Evolutionary conservation across 768 basidiomycete genomes (phyloP).

Genomic region (Roridomyces roridus): DNA sequence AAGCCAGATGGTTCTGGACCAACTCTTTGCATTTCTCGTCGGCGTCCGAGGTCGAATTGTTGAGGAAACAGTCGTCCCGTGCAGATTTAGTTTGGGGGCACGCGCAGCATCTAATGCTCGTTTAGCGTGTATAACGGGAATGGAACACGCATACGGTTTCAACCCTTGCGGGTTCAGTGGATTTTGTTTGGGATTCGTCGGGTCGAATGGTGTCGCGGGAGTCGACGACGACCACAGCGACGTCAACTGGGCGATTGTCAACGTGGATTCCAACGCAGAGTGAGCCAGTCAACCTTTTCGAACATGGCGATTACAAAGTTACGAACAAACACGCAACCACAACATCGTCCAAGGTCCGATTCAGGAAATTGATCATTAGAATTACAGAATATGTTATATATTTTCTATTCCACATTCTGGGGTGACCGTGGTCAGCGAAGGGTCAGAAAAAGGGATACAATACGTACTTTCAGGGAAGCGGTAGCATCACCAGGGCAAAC

Average conservation of each 20-base stretch:
- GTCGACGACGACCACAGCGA: constrained; percentile 65
- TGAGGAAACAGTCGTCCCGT: constrained; percentile 95
- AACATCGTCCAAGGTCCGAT: too few species aligned
- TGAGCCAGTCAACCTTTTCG: constrained; percentile 8
- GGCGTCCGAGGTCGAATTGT: constrained; percentile 66
- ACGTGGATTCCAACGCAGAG: neutral
- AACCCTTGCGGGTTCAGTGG: constrained; percentile 93
- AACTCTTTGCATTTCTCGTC: constrained; percentile 82
- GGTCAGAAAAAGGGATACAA: too few species aligned
- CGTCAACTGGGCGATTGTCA: constrained; percentile 42
- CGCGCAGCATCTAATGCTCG: constrained; percentile 81
- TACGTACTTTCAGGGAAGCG: neutral
- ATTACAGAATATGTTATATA: too few species aligned
- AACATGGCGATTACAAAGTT: constrained; percentile 4
- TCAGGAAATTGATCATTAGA: too few species aligned
- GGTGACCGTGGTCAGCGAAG: too few species aligned
- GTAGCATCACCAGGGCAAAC: constrained; percentile 1
- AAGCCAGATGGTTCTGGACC: constrained; percentile 73
- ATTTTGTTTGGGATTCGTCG: constrained; percentile 81
- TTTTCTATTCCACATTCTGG: too few species aligned
- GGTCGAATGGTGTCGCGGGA: constrained; percentile 56
- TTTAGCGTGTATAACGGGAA: neutral
- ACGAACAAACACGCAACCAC: too few species aligned
- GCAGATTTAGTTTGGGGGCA: constrained; percentile 92
- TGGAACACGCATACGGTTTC: constrained; percentile 75